Base-by-base conservation (phyloP, 306 rosid species). In the Trifolium fragiferum region DNA sequence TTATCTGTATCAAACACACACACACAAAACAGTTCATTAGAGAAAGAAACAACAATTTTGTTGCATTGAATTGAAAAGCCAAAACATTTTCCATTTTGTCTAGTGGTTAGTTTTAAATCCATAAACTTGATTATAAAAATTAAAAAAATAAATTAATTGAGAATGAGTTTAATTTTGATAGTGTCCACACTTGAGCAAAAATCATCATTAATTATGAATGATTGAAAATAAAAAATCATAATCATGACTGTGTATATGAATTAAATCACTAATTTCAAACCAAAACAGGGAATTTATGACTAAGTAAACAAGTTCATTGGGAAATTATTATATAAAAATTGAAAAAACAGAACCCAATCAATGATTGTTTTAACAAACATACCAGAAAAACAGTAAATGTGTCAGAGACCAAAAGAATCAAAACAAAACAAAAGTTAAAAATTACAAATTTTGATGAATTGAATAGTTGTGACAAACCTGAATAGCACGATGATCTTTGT, bases 401-500 rank as follows among this genome's bases (percentile, higher is more conserved):
- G 20, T 49, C 59, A 73, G 30, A 77, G 20, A 35, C 20, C 15
- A 12, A 10, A 25, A 35, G 16, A 51, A 20, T 9, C 40, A 37
- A 37, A 49, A 19, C 32, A 37, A 51, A 35, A 15, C 23, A 4
- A 47, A 33, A 33, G 37, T 33, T 33, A 7, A 63, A 47, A 75
- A 46, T 15, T 6, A 61, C 21, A 18, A 54, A 59, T 10, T 72
- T 70, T 18, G 10, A 43, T 13, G 41, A 74, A 76, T 11, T 27
- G 3, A 30, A 30, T 27, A 33, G 16, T 2, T 15, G 13, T 50
- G 10, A 19, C 50, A 2, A 66, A 90, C 98, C 97, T 93, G 98
- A 60, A 93, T 93, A 72, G 88, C 92, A 23, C 90, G 96, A 70
- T 93, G 98, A 73, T 93, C 98, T 72, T 84, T 90, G 86, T 93